A percentile compares a stretch with the other conserved stretches of the same genome.
Evolutionary conservation across 768 basidiomycete genomes (phyloP).

Genomic region (Tulasnella sp.): DNA sequence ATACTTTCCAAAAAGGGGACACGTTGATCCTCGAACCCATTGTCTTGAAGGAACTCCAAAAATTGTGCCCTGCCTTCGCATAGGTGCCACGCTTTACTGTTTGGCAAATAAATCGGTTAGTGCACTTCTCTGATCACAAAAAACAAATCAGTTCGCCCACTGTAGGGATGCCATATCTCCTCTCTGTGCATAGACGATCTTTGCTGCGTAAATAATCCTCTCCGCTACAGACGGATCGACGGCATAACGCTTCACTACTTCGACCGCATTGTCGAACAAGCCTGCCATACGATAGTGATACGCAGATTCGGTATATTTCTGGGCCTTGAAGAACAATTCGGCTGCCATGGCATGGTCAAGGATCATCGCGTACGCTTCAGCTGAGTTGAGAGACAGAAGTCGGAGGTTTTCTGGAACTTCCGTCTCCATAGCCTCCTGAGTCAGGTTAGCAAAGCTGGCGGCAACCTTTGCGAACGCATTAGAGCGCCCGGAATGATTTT

Average conservation of each 20-base stretch:
- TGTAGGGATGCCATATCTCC: conserved; percentile 20
- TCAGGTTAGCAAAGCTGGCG: not conserved
- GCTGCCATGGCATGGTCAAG: not conserved
- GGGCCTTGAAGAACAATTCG: not conserved
- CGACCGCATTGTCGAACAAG: conserved; percentile 13
- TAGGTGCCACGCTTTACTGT: conserved; percentile 47
- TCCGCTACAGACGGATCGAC: conserved; percentile 37
- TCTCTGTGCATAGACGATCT: conserved; percentile 45
- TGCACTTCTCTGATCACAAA: too few species aligned
- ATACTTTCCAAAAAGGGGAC: conserved; percentile 44
- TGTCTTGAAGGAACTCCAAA: conserved; percentile 53
- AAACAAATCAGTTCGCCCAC: not conserved
- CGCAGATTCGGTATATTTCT: conserved; percentile 2
- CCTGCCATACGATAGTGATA: conserved; percentile 20
- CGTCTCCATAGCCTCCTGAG: not conserved
- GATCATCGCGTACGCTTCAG: not conserved
- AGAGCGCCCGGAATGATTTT: too few species aligned
- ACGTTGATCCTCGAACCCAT: conserved; percentile 49
- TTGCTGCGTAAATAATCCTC: conserved; percentile 44
- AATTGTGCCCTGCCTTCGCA: conserved; percentile 52
- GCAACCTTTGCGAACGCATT: too few species aligned
- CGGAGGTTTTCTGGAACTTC: not conserved
- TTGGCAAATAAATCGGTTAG: too few species aligned
- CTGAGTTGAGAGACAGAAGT: not conserved
- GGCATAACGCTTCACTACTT: conserved; percentile 31